Evolutionary conservation across 129 eudicot genomes (phyloP).

Genomic region (Arctium minus): DNA sequence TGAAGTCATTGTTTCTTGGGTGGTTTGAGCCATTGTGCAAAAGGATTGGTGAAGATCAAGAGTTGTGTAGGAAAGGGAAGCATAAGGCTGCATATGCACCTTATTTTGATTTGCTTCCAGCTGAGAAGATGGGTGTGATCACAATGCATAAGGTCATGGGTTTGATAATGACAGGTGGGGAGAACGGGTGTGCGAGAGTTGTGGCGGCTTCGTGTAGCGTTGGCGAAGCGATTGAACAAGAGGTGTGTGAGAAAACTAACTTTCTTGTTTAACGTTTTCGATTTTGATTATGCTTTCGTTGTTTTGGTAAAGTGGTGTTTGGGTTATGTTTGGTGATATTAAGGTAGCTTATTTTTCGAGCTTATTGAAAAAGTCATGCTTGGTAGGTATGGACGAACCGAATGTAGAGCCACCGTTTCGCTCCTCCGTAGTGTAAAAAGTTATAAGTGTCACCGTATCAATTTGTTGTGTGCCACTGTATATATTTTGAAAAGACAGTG

Average conservation of each 20-base stretch:
- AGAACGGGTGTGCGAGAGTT: slow-evolving; percentile 66
- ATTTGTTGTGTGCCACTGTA: no score
- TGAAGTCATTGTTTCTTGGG: slow-evolving; percentile 88
- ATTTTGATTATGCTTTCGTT: neutral
- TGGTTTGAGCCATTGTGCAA: slow-evolving; percentile 84
- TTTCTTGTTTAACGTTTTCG: neutral
- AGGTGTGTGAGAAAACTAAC: slow-evolving; percentile 40
- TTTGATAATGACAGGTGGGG: slow-evolving; percentile 74
- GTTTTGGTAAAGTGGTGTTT: neutral
- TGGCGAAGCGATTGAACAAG: slow-evolving; percentile 94
- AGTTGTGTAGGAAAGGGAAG: slow-evolving; percentile 46
- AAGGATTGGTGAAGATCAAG: slow-evolving; percentile 66
- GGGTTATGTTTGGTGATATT: neutral
- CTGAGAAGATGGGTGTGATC: slow-evolving; percentile 89
- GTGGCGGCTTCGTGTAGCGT: slow-evolving; percentile 71
- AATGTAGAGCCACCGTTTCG: no score
- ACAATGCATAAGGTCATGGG: slow-evolving; percentile 95
- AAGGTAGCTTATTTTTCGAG: neutral
- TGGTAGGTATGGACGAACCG: no score
- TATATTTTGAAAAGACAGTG: no score
- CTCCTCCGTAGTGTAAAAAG: no score
- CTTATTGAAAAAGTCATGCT: neutral
- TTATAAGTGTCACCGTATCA: no score
- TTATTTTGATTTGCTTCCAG: slow-evolving; percentile 66
- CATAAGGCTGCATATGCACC: slow-evolving; percentile 46